phyloP scores from a whole-genome alignment of 2,329 filamentous ascomycete genomes.

The Thermomyces lanuginosus region DNA sequence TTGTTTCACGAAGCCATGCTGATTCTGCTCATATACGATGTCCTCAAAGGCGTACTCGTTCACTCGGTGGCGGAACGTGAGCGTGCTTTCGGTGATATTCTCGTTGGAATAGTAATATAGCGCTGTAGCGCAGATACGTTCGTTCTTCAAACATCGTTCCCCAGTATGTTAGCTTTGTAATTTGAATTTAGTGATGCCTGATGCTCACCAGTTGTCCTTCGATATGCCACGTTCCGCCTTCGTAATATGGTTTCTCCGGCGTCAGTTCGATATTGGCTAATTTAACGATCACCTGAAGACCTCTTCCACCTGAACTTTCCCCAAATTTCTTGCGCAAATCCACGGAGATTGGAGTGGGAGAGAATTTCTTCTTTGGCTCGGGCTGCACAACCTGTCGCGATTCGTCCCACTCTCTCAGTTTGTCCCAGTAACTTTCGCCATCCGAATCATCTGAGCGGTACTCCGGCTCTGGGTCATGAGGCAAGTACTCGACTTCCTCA shows the following conservation, averaged over 20 bases:
- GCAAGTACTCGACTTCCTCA: constrained; percentile 12
- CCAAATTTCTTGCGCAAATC: constrained; percentile 19
- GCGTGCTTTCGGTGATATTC: constrained; percentile 39
- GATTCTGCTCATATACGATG: constrained; percentile 10
- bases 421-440: constrained; percentile 3
- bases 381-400: constrained; percentile 9
- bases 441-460: constrained; percentile 10
- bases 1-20: constrained; percentile 14
- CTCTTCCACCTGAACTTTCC: too few species aligned
- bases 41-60: not conserved
- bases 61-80: constrained; percentile 35
- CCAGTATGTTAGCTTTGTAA: not conserved
- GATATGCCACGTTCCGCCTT: constrained; percentile 27
- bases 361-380: constrained; percentile 13
- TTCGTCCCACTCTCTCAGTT: constrained; percentile 11
- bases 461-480: constrained; percentile 2
- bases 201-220: constrained; percentile 30
- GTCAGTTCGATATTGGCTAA: constrained; percentile 44
- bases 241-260: constrained; percentile 40
- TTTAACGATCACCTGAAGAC: constrained; percentile 48
- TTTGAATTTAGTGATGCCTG: not conserved
- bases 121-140: constrained; percentile 47
- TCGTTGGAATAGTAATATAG: constrained; percentile 47
- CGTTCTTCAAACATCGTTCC: constrained; percentile 33
- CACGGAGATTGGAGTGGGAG: constrained; percentile 15